Conservation (phyloP, 352 stramenopile species). For the Peronospora belbahrii region DNA sequence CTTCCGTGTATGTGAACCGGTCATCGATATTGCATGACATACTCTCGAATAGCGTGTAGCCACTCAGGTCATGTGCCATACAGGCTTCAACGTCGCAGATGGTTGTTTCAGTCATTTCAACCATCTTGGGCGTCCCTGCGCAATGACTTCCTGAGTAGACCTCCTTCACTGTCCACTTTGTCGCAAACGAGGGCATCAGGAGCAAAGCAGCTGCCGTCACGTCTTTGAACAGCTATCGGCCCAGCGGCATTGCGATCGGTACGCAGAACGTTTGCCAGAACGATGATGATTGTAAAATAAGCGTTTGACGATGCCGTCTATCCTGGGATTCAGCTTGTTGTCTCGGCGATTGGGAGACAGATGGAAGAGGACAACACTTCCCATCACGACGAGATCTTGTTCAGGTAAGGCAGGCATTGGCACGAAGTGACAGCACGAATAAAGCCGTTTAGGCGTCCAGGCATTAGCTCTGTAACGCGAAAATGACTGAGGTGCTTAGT, state of each 20-base stretch:
- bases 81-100: slow-evolving; percentile 14
- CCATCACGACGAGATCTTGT: slow-evolving; percentile 23
- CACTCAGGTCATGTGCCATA: slow-evolving; percentile 13
- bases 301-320: slow-evolving; percentile 5
- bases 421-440: too few species aligned
- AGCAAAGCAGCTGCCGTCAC: slow-evolving; percentile 6
- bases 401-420: slow-evolving; percentile 14
- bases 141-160: slow-evolving; percentile 28
- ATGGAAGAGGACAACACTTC: slow-evolving; percentile 12
- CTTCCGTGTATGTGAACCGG: slow-evolving; percentile 21
- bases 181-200: slow-evolving; percentile 7
- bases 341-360: slow-evolving; percentile 24
- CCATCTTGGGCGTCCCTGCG: slow-evolving; percentile 22
- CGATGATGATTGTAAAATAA: slow-evolving; percentile 17
- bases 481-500: too few species aligned
- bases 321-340: background rate
- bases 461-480: too few species aligned
- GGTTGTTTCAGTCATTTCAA: slow-evolving; percentile 16
- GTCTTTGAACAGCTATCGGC: slow-evolving; percentile 10
- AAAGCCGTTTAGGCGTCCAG: too few species aligned
- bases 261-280: slow-evolving; percentile 1
- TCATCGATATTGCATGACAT: slow-evolving; percentile 19
- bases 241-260: slow-evolving; percentile 6
- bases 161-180: slow-evolving; percentile 15
- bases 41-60: slow-evolving; percentile 22